Percentiles rank a stretch among this genome's conserved stretches.
phyloP scores from a whole-genome alignment of 345 rosid species.

The Leavenworthia alabamica region DNA sequence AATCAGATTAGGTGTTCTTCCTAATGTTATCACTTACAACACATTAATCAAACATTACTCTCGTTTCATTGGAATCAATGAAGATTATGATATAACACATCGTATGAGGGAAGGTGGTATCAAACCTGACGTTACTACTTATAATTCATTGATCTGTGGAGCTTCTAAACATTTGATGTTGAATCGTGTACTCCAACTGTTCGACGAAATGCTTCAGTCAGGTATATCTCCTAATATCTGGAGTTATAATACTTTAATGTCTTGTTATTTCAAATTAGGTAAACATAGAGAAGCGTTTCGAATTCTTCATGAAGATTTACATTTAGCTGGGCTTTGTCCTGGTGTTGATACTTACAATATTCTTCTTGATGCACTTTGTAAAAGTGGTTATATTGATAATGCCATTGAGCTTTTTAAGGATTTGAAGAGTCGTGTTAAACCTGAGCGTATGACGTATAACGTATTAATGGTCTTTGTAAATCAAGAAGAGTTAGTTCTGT shows the following conservation, averaged over 20 bases:
- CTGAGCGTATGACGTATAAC: constrained; percentile 52
- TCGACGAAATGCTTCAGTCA: constrained; percentile 64
- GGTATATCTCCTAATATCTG: constrained; percentile 58
- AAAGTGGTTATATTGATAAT: constrained; percentile 40
- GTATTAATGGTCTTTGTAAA: constrained; percentile 65
- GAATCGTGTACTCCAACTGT: constrained; percentile 39
- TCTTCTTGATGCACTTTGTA: constrained; percentile 72
- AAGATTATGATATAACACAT: constrained; percentile 43
- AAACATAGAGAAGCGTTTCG: constrained; percentile 49
- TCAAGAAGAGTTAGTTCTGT: constrained; percentile 42
- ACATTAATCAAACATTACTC: constrained; percentile 51
- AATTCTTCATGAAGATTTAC: constrained; percentile 40
- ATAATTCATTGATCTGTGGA: constrained; percentile 63
- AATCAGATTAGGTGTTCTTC: constrained; percentile 61
- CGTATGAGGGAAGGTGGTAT: constrained; percentile 68
- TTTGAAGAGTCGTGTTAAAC: constrained; percentile 39
- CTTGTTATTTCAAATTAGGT: constrained; percentile 54
- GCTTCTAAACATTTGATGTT: constrained; percentile 38
- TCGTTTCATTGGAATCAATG: constrained; percentile 45
- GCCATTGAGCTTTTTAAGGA: constrained; percentile 54
- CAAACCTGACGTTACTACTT: constrained; percentile 50
- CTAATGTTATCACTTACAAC: constrained; percentile 72
- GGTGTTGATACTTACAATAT: constrained; percentile 50
- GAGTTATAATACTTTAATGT: constrained; percentile 72
- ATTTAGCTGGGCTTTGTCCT: constrained; percentile 29